Conservation (phyloP, 192 early-diverging fungal species). For the Thoreauomyces humboldtii region DNA sequence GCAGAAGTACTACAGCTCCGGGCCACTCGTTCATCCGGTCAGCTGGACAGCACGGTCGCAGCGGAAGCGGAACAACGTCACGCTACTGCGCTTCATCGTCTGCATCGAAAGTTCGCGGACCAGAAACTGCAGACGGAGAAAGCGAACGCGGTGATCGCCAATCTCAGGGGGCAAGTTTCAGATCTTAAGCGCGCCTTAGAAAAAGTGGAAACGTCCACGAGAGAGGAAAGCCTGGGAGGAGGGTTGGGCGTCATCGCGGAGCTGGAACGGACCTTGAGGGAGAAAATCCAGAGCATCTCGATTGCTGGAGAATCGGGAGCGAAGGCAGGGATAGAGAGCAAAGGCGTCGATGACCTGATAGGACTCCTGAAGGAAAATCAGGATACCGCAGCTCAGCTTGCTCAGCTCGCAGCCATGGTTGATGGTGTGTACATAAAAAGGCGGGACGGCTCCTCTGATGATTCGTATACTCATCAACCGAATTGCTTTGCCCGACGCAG, state of each 20-base stretch:
- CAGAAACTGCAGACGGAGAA: neutral
- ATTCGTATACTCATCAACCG: too few relatives aligned
- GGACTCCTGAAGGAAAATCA: conserved; percentile 28
- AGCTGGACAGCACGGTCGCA: neutral
- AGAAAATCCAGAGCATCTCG: conserved; percentile 8
- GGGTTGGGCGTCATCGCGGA: neutral
- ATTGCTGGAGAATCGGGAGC: neutral
- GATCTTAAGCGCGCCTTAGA: neutral
- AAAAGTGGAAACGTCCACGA: too few relatives aligned
- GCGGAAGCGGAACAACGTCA: conserved; percentile 8
- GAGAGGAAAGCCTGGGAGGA: neutral
- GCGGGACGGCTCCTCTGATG: neutral
- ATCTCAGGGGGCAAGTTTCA: conserved; percentile 5
- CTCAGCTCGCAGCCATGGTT: conserved; percentile 19
- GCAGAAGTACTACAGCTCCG: neutral
- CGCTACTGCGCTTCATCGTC: neutral
- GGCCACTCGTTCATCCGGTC: neutral
- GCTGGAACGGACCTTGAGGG: conserved; percentile 14
- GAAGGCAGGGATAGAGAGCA: neutral
- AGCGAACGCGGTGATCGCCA: conserved; percentile 11
- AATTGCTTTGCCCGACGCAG: conserved; percentile 9
- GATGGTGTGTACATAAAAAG: conserved; percentile 14
- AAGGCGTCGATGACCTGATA: conserved; percentile 16
- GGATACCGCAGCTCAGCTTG: conserved; percentile 18
- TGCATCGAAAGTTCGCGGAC: neutral